A percentile compares a stretch with the other conserved stretches of the same genome.
These are phyloP conservation scores for Avena eriantha DNA, from an alignment of 176 grass and related monocot genomes.

Conservation along the genomic window DNA sequence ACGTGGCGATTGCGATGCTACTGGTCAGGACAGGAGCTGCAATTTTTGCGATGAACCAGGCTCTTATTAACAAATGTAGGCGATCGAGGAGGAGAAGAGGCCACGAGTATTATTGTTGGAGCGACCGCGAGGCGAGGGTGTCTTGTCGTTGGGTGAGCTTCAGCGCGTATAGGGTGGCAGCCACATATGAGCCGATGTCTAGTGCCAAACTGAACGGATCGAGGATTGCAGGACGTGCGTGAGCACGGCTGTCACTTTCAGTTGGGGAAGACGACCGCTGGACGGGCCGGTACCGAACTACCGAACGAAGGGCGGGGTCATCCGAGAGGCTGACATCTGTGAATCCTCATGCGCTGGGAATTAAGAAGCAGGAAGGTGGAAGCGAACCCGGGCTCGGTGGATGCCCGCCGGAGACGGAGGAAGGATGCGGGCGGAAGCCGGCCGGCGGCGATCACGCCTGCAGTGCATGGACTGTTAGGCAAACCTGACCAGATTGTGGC, in stretches of 20 bases:
- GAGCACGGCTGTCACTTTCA: not conserved
- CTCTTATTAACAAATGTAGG: not conserved
- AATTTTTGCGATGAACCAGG: not conserved
- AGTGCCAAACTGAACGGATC: not conserved
- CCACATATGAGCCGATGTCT: not conserved
- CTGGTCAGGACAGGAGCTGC: not conserved
- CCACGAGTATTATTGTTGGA: not conserved
- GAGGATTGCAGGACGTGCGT: not conserved
- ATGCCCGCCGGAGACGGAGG: not conserved
- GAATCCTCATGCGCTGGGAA: not conserved
- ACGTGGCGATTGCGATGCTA: not conserved
- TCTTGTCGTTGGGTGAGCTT: not conserved
- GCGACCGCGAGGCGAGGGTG: not conserved
- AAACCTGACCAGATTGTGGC: not conserved
- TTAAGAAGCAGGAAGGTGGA: too few species aligned
- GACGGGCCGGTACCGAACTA: not conserved
- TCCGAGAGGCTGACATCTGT: not conserved
- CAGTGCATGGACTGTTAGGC: not conserved
- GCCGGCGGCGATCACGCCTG: not conserved
- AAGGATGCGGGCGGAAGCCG: not conserved
- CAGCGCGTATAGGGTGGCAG: constrained; percentile 1
- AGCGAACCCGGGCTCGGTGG: not conserved
- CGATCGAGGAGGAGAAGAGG: not conserved
- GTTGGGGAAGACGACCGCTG: not conserved
- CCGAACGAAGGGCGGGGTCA: not conserved